phyloP scores from a whole-genome alignment of 495 filamentous ascomycete genomes.

The Aspergillus ellipticus region DNA sequence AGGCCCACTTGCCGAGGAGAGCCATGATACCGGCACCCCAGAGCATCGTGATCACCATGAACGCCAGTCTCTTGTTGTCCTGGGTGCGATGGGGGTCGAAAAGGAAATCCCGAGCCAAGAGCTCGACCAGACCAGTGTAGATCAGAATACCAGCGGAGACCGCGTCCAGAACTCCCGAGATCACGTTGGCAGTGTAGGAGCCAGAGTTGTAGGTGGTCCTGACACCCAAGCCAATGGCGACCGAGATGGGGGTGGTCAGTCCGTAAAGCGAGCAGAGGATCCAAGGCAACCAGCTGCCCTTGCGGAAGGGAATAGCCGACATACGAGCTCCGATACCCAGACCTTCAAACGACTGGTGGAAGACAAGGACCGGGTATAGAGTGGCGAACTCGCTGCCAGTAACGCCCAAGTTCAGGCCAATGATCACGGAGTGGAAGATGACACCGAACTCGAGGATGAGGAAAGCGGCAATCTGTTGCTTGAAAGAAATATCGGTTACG shows the following conservation, averaged over 20 bases:
- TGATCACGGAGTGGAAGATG: slow-evolving; percentile 4
- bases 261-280: neutral
- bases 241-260: neutral
- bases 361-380: neutral
- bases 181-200: neutral
- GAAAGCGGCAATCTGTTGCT: slow-evolving; percentile 2
- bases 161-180: neutral
- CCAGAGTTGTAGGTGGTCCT: slow-evolving; percentile 1
- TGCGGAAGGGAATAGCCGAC: slow-evolving; percentile 2
- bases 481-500: neutral
- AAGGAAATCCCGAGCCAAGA: neutral
- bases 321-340: slow-evolving; percentile 2
- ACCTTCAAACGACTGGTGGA: slow-evolving; percentile 2
- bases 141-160: slow-evolving; percentile 1
- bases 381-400: neutral
- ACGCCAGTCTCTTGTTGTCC: slow-evolving; percentile 8
- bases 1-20: slow-evolving; percentile 7
- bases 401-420: neutral
- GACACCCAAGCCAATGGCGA: neutral
- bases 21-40: slow-evolving; percentile 7
- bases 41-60: slow-evolving; percentile 9
- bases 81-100: slow-evolving; percentile 2
- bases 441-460: slow-evolving; percentile 4
- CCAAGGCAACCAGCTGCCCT: slow-evolving; percentile 1
- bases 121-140: slow-evolving; percentile 1